A percentile compares a stretch with the other conserved stretches of the same genome.
phyloP scores from a whole-genome alignment of 176 grass and related monocot genomes.

The Canna indica region DNA sequence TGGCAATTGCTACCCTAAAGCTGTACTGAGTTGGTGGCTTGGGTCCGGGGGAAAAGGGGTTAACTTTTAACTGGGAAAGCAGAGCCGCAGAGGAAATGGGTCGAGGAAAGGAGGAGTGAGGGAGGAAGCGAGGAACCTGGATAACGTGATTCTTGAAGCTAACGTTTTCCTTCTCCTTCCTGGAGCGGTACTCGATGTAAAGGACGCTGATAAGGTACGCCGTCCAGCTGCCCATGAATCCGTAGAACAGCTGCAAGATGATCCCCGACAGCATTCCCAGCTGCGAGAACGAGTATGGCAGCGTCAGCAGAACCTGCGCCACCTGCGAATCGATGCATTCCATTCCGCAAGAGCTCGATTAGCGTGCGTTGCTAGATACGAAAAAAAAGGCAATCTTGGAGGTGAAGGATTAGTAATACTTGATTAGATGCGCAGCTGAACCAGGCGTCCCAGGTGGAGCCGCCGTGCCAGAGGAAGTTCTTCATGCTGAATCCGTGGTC shows the following conservation, averaged over 20 bases:
- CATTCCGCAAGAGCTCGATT: not conserved
- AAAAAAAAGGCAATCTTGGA: no score
- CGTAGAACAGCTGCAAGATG: conserved; percentile 17
- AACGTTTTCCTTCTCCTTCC: conserved; percentile 21
- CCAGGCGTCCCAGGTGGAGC: conserved; percentile 20
- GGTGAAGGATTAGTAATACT: not conserved
- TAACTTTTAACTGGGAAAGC: no score
- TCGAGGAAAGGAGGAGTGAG: not conserved
- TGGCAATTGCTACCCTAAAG: not conserved
- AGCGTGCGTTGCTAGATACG: not conserved
- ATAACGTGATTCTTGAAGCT: conserved; percentile 25
- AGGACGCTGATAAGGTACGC: conserved; percentile 23
- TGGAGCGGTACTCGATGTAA: conserved; percentile 16
- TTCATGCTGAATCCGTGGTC: conserved; percentile 34
- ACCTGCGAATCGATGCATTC: conserved; percentile 8
- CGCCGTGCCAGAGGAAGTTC: conserved; percentile 24
- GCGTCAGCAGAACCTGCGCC: conserved; percentile 22
- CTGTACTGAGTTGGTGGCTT: not conserved
- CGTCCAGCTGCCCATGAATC: conserved; percentile 20
- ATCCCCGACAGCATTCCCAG: conserved; percentile 16
- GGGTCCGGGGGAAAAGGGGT: not conserved
- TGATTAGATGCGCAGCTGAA: conserved; percentile 24
- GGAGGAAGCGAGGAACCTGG: not conserved
- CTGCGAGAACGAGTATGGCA: conserved; percentile 26
- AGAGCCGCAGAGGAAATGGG: no score